Base-by-base conservation (phyloP, 2,329 filamentous ascomycete genomes). In the Peltaster fructicola region DNA sequence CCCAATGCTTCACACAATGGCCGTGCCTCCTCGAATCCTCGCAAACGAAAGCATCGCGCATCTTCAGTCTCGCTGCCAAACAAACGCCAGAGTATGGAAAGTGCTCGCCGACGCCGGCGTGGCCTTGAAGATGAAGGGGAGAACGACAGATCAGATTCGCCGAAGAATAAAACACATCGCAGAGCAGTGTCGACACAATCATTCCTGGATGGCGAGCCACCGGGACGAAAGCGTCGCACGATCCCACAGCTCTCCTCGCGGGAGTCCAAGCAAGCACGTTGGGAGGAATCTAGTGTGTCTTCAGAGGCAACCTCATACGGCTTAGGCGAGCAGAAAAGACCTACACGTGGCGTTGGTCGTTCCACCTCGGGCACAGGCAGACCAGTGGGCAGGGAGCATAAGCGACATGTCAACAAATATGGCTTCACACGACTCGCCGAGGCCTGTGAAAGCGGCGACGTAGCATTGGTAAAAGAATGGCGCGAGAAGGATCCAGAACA, bases 391-490 rank as follows among this genome's bases (percentile, higher is more conserved):
- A 76, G 43, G 6, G 41, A 47, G 30, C 41, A 80, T 45, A 90
- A 85, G 49, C 85, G 88, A 40, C 76, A 85, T 43, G 70, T 85
- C 12, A 88, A 95, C 52, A 78, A 81, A 27, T 91, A 90, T 46
- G 88, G 88, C 12, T 77, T 90, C 38, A 98, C 88, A 4, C 68
- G 76, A 26, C 61, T 98, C 13, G 82, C 85, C n/a, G 72, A 84
- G 36, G 82, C 85, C 14, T 91, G 82, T 49, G 79, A 84, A 17
- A 73, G 74, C 38, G 81, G 82, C 24, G 80, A 90, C 44, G 66
- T 88, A 27, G 78, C 85, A 2, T 60, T 62, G 7, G 82, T 80
- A 9, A 84, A 78, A 47, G 65, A 68, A 38, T 68, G 78, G 34
- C 64, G 82, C 15, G 59, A 65, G 6, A 79, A 90, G 45, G 68